Base-by-base conservation (phyloP, 2,329 filamentous ascomycete species). In the Aquanectria penicillioides region DNA sequence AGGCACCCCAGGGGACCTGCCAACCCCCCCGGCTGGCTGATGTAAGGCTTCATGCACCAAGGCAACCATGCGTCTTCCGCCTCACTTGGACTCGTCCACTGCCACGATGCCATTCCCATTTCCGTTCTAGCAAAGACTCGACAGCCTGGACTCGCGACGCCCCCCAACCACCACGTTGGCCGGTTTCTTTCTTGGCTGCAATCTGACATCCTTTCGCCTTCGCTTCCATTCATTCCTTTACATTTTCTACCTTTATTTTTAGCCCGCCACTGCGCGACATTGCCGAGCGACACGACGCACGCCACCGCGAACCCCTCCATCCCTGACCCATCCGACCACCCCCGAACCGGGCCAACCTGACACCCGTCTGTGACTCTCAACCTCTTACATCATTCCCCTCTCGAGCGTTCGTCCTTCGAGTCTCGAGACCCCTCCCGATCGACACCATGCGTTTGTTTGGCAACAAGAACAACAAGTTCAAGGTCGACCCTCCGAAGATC, bases 401-500 rank as follows among this genome's bases (percentile, higher is more conserved):
- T 57, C 43, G 36, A 55, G 58, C 28, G 44, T 57, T 57, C 44
- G 17, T n/a, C 40, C 47, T 33, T 29, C 51, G 51, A 60, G 47
- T 50, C 46, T 58, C 62, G 44, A 57, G 54, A 55, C 34, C 33
- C 46, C 34, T 31, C 36, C 36, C 36, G 22, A 25, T 20, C 33
- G 55, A 26, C 64, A 65, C 40, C 59, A 76, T 76, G 74, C 74
- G 73, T 74, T 74, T 80, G 53, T 76, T 80, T 59, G 75, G 76
- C 60, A 73, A 73, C 50, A 80, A 80, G 61, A 73, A 71, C 58
- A 78, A 77, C 62, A 85, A 83, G 69, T 80, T 83, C 74, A 84
- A 84, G 73, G 74, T 79, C 63, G 79, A 82, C 61, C 76, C 79
- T 50, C 79, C 81, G 55, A 79, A 78, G 59, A 79, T 85, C 66